A percentile compares a stretch with the other conserved stretches of the same genome.
phyloP scores from a whole-genome alignment of 2,329 filamentous ascomycete genomes.

The Aspergillus sp. region DNA sequence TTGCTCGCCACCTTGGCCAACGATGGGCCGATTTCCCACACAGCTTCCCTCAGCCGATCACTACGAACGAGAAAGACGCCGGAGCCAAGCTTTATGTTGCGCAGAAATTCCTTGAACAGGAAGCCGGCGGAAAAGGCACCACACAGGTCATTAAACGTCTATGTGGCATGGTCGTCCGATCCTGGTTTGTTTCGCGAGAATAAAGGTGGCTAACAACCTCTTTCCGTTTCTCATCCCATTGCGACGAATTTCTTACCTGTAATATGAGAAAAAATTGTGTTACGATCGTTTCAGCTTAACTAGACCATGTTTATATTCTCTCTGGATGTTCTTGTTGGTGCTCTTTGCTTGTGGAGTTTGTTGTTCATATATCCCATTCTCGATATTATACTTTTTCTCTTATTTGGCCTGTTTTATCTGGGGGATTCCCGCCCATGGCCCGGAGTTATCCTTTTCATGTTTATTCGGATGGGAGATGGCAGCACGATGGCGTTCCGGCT shows the following conservation, averaged over 20 bases:
- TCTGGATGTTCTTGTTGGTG: conserved; percentile 6
- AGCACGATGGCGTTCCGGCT: conserved; percentile 25
- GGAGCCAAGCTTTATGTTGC: conserved; percentile 68
- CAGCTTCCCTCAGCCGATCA: conserved; percentile 55
- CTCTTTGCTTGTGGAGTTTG: conserved; percentile 6
- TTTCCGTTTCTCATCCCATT: not conserved
- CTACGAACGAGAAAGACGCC: conserved; percentile 66
- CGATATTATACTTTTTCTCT: conserved; percentile 9
- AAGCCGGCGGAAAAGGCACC: conserved; percentile 67
- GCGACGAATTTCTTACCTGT: conserved; percentile 20
- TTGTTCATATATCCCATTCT: conserved; percentile 14
- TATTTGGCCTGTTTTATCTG: conserved; percentile 9
- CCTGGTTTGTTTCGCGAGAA: conserved; percentile 50
- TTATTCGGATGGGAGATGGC: conserved; percentile 20
- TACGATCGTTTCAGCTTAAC: conserved; percentile 15
- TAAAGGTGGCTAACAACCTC: conserved; percentile 17
- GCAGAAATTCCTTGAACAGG: conserved; percentile 67
- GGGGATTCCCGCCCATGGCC: conserved; percentile 15
- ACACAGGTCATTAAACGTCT: conserved; percentile 72
- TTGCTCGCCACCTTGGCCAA: conserved; percentile 72
- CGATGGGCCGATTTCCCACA: conserved; percentile 62
- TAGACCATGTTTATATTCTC: conserved; percentile 17
- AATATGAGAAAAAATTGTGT: conserved; percentile 20
- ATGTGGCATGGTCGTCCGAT: conserved; percentile 64
- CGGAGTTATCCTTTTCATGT: conserved; percentile 20